Evolutionary conservation across 75 land plant genomes (phyloP), one percentile per base, ranked within the genome.

Genomic region (Pseudotsuga menziesii): DNA sequence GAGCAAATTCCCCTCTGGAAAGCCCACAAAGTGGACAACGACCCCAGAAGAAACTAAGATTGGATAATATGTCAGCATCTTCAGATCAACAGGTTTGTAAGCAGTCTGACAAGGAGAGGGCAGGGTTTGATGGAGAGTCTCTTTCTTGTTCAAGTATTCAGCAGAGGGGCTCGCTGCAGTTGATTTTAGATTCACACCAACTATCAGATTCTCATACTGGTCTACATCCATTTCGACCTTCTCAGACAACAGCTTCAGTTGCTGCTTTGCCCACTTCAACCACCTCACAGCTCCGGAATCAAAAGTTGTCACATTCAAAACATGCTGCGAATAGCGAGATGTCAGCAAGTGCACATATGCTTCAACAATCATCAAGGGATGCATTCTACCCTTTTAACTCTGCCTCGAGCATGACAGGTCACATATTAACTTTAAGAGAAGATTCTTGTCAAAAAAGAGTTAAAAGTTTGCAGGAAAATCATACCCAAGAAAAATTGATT

Each of bases 31-130:
- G 29, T 73, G 58, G 57, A 58, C 58, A 73, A 55, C 75, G 58
- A 25, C 57, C 29, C 13, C 57, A 25, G 29, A 73, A 73, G 58
- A 73, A 56, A 73, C 75, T 6, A 23, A 73, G 75, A 73, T 15
- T 73, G 56, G 57, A 73, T 56, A 48, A 15, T 17, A 69, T 39
- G n/a, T 73, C 75, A 55, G 56, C 23, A 23, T 73, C 57, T 17
- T 73, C 75, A 73, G 75, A 73, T 54, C 75, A 73, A 13, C 75
- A 55, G 75, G 44, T 73, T n/a, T 26, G 58, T 55, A 73, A 56
- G 75, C 57, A 73, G 26, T 52, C 56, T 26, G 35, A 56, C 25
- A 48, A 73, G 57, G 58, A 25, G 12, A 17, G 54, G 23, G 54
- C 20, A 8, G 75, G 57, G 32, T 26, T 55, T n/a, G 54, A 73